Conservation (phyloP, 2,329 filamentous ascomycete species). For the Colletotrichum melonis region DNA sequence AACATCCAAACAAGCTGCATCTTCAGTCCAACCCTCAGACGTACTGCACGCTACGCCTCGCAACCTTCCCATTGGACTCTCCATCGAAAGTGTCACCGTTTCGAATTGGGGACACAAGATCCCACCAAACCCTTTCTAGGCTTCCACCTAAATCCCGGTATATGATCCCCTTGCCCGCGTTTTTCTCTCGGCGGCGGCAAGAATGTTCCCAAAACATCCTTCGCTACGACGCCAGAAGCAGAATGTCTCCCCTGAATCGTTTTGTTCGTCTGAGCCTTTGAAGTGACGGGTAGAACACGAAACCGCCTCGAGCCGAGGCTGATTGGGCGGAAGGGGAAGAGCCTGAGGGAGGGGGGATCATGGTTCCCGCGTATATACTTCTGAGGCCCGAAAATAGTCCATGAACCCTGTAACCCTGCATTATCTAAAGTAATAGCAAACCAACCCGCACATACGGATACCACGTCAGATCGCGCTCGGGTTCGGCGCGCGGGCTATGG, state of each 20-base stretch:
- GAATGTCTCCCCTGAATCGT: slow-evolving; percentile 7
- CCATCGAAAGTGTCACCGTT: slow-evolving; percentile 51
- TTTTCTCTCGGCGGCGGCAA: not conserved
- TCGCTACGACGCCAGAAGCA: not conserved
- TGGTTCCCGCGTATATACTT: not conserved
- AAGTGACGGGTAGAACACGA: too few species aligned
- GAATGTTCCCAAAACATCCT: not conserved
- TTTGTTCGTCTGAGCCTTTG: too few species aligned
- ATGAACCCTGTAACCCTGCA: not conserved
- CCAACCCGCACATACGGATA: not conserved
- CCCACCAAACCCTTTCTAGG: not conserved
- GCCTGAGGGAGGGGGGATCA: too few species aligned
- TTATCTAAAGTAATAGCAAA: not conserved
- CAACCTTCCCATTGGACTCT: slow-evolving; percentile 44
- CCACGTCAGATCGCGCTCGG: slow-evolving; percentile 1
- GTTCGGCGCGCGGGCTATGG: not conserved
- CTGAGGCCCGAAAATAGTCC: not conserved
- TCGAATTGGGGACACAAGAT: slow-evolving; percentile 12
- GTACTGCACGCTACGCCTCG: not conserved
- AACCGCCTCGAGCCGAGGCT: not conserved
- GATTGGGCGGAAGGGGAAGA: not conserved
- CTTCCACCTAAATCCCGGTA: not conserved
- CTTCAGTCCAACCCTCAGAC: not conserved
- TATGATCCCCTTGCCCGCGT: not conserved
- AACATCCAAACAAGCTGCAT: not conserved